Conservation (phyloP, 2,329 filamentous ascomycete species). For the Emergomyces pasteurianus region DNA sequence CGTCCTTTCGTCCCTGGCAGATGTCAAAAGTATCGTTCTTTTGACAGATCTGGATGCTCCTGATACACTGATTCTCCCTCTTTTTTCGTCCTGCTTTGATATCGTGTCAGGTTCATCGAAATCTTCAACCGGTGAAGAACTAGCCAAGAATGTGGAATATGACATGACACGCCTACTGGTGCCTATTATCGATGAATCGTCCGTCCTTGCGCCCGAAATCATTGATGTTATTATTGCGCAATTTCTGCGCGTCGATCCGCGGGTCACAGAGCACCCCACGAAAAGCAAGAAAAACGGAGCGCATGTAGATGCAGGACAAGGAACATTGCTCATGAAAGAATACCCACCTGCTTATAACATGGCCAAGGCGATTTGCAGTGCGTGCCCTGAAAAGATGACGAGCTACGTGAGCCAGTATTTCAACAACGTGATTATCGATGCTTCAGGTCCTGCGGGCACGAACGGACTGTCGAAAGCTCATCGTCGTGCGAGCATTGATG, state of each 20-base stretch:
- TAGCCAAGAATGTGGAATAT: slow-evolving; percentile 87
- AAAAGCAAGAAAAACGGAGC: slow-evolving; percentile 46
- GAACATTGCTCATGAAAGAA: slow-evolving; percentile 72
- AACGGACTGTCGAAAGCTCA: slow-evolving; percentile 39
- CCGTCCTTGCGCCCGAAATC: slow-evolving; percentile 64
- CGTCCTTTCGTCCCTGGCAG: slow-evolving; percentile 74
- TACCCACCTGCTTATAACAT: slow-evolving; percentile 90
- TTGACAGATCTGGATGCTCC: slow-evolving; percentile 76
- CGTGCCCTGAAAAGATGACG: slow-evolving; percentile 85
- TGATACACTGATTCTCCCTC: slow-evolving; percentile 62
- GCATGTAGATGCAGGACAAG: slow-evolving; percentile 60
- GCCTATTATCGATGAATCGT: slow-evolving; percentile 75
- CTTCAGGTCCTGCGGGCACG: slow-evolving; percentile 49
- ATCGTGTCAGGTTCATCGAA: slow-evolving; percentile 71
- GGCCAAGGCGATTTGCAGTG: slow-evolving; percentile 87
- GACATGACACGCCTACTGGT: slow-evolving; percentile 79
- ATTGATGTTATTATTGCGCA: slow-evolving; percentile 92
- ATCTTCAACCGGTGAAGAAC: slow-evolving; percentile 61
- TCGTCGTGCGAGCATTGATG: slow-evolving; percentile 41
- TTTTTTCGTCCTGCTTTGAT: slow-evolving; percentile 88
- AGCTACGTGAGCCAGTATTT: slow-evolving; percentile 93
- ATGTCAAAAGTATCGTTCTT: slow-evolving; percentile 89
- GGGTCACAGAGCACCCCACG: slow-evolving; percentile 32
- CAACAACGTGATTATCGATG: slow-evolving; percentile 88
- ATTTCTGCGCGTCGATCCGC: slow-evolving; percentile 77